Base-by-base conservation (phyloP, 441 rosid species). In the Bocquillonia castaneifolia region DNA sequence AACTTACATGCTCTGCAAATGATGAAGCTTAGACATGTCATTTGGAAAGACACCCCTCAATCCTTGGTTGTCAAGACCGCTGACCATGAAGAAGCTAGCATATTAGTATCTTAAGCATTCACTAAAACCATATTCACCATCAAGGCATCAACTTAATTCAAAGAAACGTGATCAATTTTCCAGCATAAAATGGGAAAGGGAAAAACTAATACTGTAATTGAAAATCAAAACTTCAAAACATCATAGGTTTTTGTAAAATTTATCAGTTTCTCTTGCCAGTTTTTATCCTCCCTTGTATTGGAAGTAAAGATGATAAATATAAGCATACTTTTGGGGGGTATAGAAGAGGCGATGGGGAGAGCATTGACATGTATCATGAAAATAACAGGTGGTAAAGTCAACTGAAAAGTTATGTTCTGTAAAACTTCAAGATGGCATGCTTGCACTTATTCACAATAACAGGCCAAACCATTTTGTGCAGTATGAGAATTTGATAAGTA, bases 1-100 rank as follows among this genome's bases (percentile, higher is more conserved):
- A 45, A 69, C 94, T 88, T 86, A 90, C 99, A 94, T 80, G 93
- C 82, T 92, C 74, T 82, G 97, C 63, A 94, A 89, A 80, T 88
- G 89, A 63, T 50, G 82, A 52, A 94, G 83, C 68, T 76, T 82
- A 64, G 92, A 88, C 68, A 94, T 82, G 78, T 82, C 96, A 50
- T 69, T 78, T 34, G 95, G 93, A 77, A 94, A 76, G 81, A 70
- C 85, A 69, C 99, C 98, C 79, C 85, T 85, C 75, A 92, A 79
- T 64, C 91, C 98, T 81, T 94, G 98, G 76, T 81, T 94, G 80
- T 78, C 88, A 74, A 94, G 97, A 75, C 74, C 91, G 72, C 99
- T 94, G 85, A 72, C 23, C 69, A 79, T 32, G 68, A 77, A 70
- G 53, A 69, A 37, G 64, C n/a, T 10, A 62, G 48, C 37, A 58